These are phyloP conservation scores for Rheum nobile DNA, from an alignment of 148 eudicot genomes.

Conservation along the genomic window DNA sequence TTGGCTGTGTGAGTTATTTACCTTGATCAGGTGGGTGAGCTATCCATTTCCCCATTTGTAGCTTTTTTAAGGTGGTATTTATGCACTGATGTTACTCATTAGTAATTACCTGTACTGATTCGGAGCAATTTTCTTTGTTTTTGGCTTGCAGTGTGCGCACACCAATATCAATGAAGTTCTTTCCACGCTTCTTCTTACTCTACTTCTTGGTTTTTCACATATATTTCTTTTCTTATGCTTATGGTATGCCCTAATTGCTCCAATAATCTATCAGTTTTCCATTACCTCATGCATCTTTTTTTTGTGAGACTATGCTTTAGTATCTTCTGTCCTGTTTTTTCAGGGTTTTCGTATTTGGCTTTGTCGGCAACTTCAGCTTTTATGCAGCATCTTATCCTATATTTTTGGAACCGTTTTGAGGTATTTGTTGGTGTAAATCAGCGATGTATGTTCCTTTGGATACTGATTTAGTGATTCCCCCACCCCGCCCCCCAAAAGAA, in stretches of 20 bases:
- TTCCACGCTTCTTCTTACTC: slow-evolving; percentile 97
- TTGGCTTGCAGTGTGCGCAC: slow-evolving; percentile 84
- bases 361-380: slow-evolving; percentile 90
- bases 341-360: slow-evolving; percentile 94
- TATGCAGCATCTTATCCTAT: slow-evolving; percentile 92
- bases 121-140: neutral
- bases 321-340: slow-evolving; percentile 4
- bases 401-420: slow-evolving; percentile 97
- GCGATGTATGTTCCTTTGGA: neutral
- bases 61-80: neutral
- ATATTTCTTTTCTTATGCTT: slow-evolving; percentile 85
- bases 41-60: neutral
- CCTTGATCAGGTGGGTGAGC: slow-evolving; percentile 68
- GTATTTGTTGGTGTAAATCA: slow-evolving; percentile 18
- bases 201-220: slow-evolving; percentile 95
- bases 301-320: neutral
- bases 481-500: neutral
- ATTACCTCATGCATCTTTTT: neutral
- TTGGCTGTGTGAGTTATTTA: slow-evolving; percentile 95
- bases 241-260: slow-evolving; percentile 44
- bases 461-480: neutral
- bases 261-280: neutral
- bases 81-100: neutral
- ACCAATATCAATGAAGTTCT: slow-evolving; percentile 97
- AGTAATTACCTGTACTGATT: neutral